phyloP scores from a whole-genome alignment of 2,329 filamentous ascomycete species.

The Ascochyta koolunga region DNA sequence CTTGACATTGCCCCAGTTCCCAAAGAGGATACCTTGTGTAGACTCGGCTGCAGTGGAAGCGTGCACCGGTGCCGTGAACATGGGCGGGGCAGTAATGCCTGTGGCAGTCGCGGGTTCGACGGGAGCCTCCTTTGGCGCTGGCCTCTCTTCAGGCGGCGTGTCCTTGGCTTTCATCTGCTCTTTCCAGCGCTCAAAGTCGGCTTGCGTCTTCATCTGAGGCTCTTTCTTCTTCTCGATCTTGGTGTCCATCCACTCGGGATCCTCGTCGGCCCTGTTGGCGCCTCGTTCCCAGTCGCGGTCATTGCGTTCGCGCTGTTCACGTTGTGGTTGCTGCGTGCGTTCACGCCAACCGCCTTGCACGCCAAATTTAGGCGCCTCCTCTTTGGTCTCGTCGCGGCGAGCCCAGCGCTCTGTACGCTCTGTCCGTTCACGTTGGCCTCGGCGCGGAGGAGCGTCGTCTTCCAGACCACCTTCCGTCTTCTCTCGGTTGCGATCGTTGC shows the following conservation, averaged over 20 bases:
- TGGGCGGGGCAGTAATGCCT: constrained; percentile 27
- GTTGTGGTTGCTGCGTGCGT: constrained; percentile 38
- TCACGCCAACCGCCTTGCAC: constrained; percentile 66
- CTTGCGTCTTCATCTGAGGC: constrained; percentile 75
- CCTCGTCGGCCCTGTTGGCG: constrained; percentile 62
- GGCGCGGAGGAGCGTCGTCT: constrained; percentile 59
- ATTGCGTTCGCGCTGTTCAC: constrained; percentile 44
- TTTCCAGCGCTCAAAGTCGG: constrained; percentile 95
- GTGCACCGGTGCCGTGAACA: constrained; percentile 54
- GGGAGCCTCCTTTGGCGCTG: constrained; percentile 43
- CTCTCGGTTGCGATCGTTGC: constrained; percentile 57
- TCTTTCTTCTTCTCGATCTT: constrained; percentile 72
- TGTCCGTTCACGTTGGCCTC: constrained; percentile 68
- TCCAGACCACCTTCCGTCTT: constrained; percentile 48
- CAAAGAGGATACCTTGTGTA: constrained; percentile 79
- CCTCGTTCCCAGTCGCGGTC: constrained; percentile 63
- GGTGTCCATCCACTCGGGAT: constrained; percentile 87
- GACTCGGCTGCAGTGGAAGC: constrained; percentile 67
- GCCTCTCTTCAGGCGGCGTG: constrained; percentile 53
- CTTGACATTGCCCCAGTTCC: constrained; percentile 61
- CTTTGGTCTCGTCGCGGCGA: constrained; percentile 64
- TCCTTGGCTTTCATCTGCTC: constrained; percentile 80
- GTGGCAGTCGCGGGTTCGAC: constrained; percentile 28
- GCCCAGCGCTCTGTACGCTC: constrained; percentile 68
- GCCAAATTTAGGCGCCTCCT: constrained; percentile 51